A percentile compares a stretch with the other conserved stretches of the same genome.
Conservation (phyloP, 1,284 basidiomycete genomes). For the Porodaedalea pini region DNA sequence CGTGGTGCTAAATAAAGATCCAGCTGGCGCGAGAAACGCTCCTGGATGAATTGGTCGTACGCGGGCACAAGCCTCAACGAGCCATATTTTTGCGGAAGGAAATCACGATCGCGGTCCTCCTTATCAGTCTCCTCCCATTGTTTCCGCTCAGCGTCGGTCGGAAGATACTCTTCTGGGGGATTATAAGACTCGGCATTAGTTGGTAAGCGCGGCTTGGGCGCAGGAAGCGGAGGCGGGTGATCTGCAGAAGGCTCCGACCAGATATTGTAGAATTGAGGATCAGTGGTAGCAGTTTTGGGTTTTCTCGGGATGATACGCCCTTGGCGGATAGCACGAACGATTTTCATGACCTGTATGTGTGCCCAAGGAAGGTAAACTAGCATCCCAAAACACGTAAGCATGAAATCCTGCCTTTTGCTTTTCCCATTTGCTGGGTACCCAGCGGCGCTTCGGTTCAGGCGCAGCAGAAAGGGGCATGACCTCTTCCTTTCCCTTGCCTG, state of each 20-base stretch:
- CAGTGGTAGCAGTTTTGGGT: conserved; percentile 67
- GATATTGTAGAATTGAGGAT: conserved; percentile 83
- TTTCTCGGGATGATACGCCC: conserved; percentile 92
- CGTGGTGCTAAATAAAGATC: conserved; percentile 97
- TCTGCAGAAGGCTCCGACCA: conserved; percentile 77
- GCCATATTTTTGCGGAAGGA: conserved; percentile 84
- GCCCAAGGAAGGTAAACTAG: not conserved
- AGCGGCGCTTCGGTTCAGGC: conserved; percentile 95
- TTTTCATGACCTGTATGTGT: conserved; percentile 92
- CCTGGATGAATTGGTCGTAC: conserved; percentile 89
- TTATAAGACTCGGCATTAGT: conserved; percentile 97
- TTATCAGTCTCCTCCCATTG: conserved; percentile 85
- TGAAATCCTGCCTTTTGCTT: conserved; percentile 85
- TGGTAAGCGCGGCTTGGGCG: conserved; percentile 88
- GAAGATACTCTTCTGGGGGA: conserved; percentile 95
- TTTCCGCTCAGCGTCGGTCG: conserved; percentile 80
- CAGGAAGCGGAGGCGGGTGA: conserved; percentile 81
- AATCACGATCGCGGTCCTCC: conserved; percentile 90
- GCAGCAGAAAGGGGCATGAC: conserved; percentile 88
- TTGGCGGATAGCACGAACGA: conserved; percentile 95
- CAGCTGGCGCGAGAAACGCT: conserved; percentile 91
- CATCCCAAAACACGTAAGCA: not conserved
- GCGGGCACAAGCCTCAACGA: conserved; percentile 89
- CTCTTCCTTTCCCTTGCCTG: conserved; percentile 92
- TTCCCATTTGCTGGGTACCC: conserved; percentile 99